phyloP scores from a whole-genome alignment of 139 green algal genomes.

The Yamagishiella unicocca region DNA sequence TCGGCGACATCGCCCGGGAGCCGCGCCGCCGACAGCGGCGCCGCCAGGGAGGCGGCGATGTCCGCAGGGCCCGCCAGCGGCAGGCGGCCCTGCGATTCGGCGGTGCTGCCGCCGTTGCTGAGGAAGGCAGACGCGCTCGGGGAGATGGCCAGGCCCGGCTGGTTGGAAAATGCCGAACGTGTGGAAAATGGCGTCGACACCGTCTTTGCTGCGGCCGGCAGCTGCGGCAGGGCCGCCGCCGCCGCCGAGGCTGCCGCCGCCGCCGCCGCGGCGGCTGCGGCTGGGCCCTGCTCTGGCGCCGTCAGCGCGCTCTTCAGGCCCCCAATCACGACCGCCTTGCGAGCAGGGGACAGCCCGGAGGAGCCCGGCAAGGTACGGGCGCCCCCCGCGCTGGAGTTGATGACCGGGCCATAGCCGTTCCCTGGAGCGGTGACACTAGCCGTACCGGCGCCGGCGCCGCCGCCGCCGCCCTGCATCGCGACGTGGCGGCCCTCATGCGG shows the following conservation, averaged over 20 bases:
- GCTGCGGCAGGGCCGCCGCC: not conserved
- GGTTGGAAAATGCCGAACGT: no score
- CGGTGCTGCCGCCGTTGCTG: no score
- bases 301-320: conserved; percentile 4
- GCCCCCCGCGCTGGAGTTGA: no score
- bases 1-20: not conserved
- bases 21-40: not conserved
- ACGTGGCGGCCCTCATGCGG: not conserved
- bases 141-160: no score
- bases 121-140: no score
- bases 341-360: no score
- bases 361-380: no score
- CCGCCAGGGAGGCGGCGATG: not conserved
- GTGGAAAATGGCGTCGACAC: no score
- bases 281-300: not conserved
- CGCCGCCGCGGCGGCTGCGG: not conserved
- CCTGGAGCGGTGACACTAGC: not conserved
- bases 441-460: not conserved
- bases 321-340: not conserved
- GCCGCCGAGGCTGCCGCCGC: not conserved
- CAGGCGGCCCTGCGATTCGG: no score
- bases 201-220: no score
- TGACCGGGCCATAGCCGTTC: no score
- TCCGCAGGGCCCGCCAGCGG: no score
- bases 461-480: not conserved